phyloP scores from a whole-genome alignment of 1,139 yeast genomes.

The Arxiozyma slooffiae region DNA sequence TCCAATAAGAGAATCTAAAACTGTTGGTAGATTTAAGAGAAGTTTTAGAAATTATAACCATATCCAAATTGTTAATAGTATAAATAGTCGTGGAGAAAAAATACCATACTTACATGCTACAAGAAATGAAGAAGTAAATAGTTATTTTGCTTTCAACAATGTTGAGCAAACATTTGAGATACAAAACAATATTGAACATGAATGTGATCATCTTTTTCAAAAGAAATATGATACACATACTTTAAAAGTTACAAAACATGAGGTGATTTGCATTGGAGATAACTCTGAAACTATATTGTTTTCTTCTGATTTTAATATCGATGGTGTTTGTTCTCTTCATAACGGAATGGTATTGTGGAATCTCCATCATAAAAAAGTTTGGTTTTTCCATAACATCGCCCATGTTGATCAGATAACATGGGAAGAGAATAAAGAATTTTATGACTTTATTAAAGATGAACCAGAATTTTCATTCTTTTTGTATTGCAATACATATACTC shows the following conservation, averaged over 20 bases:
- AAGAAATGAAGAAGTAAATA: not conserved
- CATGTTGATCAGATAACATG: not conserved
- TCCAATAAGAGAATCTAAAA: slow-evolving; percentile 1
- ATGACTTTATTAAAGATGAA: not conserved
- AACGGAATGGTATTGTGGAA: not conserved
- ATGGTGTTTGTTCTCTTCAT: not conserved
- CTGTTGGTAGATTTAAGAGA: not conserved
- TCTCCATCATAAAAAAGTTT: not conserved
- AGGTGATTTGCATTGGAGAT: not conserved
- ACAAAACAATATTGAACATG: not conserved
- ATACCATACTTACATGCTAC: not conserved
- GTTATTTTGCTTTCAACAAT: not conserved
- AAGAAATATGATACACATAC: not conserved
- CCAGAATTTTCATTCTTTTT: not conserved
- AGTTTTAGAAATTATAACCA: not conserved
- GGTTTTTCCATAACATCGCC: not conserved
- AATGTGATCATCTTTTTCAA: not conserved
- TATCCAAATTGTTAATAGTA: not conserved
- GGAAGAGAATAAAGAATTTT: not conserved
- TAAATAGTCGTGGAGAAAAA: not conserved
- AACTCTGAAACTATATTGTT: not conserved
- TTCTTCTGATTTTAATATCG: not conserved
- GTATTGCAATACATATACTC: not conserved
- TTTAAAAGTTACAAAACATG: not conserved
- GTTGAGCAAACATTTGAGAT: not conserved